These are phyloP conservation scores for Clonostachys byssicola DNA, from an alignment of 2,329 filamentous ascomycete genomes.

Conservation along the genomic window DNA sequence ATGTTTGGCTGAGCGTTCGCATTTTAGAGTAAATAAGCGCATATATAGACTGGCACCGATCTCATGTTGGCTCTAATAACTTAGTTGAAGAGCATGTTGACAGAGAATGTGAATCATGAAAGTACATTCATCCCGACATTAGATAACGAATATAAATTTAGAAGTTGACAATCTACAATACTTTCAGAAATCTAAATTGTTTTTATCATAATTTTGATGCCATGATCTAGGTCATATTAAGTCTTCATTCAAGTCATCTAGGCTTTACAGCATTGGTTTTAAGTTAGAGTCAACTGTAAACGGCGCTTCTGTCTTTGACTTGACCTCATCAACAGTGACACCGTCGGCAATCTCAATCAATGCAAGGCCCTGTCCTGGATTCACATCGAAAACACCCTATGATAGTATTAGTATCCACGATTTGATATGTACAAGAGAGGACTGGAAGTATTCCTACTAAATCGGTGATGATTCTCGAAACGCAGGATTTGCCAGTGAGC, in stretches of 20 bases:
- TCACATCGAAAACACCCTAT: slow-evolving; percentile 67
- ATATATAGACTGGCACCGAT: too few species aligned
- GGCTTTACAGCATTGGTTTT: neutral
- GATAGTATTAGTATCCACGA: slow-evolving; percentile 1
- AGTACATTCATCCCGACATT: neutral
- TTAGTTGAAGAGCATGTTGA: too few species aligned
- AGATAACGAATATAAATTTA: neutral
- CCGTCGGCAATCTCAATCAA: slow-evolving; percentile 69
- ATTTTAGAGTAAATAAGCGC: too few species aligned
- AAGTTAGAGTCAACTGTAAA: slow-evolving; percentile 43
- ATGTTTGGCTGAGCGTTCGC: too few species aligned
- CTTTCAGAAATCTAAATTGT: neutral
- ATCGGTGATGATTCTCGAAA: slow-evolving; percentile 71
- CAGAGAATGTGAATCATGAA: too few species aligned
- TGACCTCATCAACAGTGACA: slow-evolving; percentile 64
- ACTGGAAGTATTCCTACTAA: slow-evolving; percentile 43
- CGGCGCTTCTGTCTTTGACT: slow-evolving; percentile 63
- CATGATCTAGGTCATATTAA: neutral
- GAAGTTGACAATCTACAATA: neutral
- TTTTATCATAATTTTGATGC: neutral
- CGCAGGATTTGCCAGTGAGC: slow-evolving; percentile 61
- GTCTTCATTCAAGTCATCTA: too few species aligned
- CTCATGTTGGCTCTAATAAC: too few species aligned
- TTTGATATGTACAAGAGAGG: neutral
- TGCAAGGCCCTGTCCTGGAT: slow-evolving; percentile 58